phyloP scores from a whole-genome alignment of 2,329 filamentous ascomycete species.

The Hypocrella siamensis region DNA sequence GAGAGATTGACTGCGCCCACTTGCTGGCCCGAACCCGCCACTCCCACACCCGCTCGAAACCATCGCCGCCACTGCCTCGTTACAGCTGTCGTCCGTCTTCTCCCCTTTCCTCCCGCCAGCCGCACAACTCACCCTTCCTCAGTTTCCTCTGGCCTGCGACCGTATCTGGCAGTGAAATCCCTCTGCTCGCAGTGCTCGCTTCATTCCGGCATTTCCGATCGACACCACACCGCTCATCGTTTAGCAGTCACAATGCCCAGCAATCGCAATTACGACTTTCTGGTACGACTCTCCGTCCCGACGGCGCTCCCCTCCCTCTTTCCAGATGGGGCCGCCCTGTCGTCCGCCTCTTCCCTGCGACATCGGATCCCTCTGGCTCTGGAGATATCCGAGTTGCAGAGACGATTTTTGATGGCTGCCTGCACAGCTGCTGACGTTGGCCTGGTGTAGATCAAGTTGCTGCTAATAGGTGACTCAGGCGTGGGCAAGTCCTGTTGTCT shows the following conservation, averaged over 20 bases:
- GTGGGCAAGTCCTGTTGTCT: slow-evolving; percentile 96
- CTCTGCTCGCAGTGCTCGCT: not conserved
- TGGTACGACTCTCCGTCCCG: slow-evolving; percentile 43
- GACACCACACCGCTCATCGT: slow-evolving; percentile 4
- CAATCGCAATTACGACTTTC: slow-evolving; percentile 97
- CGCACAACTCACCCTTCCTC: no score
- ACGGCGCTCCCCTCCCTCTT: slow-evolving; percentile 4
- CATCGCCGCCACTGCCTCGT: no score
- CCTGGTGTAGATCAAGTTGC: slow-evolving; percentile 67
- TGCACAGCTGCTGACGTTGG: slow-evolving; percentile 5
- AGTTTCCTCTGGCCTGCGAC: no score
- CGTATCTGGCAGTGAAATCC: no score
- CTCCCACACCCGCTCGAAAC: no score
- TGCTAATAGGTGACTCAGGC: slow-evolving; percentile 91
- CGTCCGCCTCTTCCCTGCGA: not conserved
- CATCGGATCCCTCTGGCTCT: no score
- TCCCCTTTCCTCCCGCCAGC: no score
- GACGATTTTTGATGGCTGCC: no score
- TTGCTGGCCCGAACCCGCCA: no score
- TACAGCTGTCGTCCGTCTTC: no score
- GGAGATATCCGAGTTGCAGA: no score
- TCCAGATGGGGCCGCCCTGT: not conserved
- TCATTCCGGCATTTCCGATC: not conserved
- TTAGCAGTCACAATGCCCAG: slow-evolving; percentile 57
- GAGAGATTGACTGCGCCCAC: no score